A percentile compares a stretch with the other conserved stretches of the same genome.
Evolutionary conservation across 495 filamentous ascomycete species (phyloP).

Genomic region (Trypethelium eluteriae): DNA sequence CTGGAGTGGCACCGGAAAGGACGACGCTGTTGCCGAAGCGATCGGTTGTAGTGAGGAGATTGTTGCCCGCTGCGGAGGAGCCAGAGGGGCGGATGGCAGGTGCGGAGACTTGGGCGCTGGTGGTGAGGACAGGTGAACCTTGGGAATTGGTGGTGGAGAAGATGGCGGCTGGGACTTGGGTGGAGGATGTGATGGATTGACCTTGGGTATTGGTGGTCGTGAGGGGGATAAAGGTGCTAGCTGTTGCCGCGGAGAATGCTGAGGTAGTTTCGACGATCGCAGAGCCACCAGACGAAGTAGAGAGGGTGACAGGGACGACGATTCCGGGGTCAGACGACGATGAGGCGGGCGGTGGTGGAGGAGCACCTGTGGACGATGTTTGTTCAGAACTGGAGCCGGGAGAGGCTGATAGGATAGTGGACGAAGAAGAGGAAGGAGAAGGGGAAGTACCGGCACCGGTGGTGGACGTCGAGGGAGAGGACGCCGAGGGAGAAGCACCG

Average conservation of each 20-base stretch:
- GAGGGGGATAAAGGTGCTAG: slow-evolving; percentile 26
- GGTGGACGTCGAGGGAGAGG: slow-evolving; percentile 17
- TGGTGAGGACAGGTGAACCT: slow-evolving; percentile 20
- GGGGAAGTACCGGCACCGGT: slow-evolving; percentile 13
- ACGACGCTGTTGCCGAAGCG: slow-evolving; percentile 21
- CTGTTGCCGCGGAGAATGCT: slow-evolving; percentile 23
- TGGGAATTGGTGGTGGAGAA: slow-evolving; percentile 23
- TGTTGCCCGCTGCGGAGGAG: not conserved
- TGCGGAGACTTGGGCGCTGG: slow-evolving; percentile 7
- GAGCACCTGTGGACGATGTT: not conserved
- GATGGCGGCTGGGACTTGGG: slow-evolving; percentile 26
- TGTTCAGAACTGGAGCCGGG: slow-evolving; percentile 3
- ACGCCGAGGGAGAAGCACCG: slow-evolving; percentile 3
- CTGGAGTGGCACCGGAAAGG: slow-evolving; percentile 20
- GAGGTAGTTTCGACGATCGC: slow-evolving; percentile 19
- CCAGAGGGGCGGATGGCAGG: not conserved
- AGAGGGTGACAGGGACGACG: slow-evolving; percentile 19
- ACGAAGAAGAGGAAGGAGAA: slow-evolving; percentile 3
- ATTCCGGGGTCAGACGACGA: slow-evolving; percentile 21
- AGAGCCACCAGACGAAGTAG: slow-evolving; percentile 21
- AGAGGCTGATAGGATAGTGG: not conserved
- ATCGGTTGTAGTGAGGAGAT: slow-evolving; percentile 28
- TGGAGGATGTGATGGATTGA: slow-evolving; percentile 26
- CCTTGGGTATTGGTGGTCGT: slow-evolving; percentile 34
- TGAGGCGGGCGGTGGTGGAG: slow-evolving; percentile 45